Base-by-base conservation (phyloP, 164 flowering plant genomes). In the Aristolochia contorta region DNA sequence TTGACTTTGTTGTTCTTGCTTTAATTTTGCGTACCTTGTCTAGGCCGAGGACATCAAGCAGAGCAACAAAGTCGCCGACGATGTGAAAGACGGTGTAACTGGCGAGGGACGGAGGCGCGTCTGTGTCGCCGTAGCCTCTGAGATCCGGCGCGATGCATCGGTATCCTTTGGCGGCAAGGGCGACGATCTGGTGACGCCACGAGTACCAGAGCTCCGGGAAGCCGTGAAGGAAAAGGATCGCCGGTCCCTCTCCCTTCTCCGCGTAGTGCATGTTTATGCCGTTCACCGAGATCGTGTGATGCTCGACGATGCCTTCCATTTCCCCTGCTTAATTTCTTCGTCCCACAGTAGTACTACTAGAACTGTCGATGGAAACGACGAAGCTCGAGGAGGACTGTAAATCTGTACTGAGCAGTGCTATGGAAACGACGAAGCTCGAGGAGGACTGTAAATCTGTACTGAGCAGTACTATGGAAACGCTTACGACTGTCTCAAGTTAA, bases 51-150 rank as follows among this genome's bases (percentile, higher is more conserved):
- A 65, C 59, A 56, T 88, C 87, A 16, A 91, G 58, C 18, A 91
- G 79, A 4, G 72, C 88, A 13, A 86, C 60, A 23, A 88, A 63
- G 47, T 86, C 97, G 1, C 91, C 97, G 18, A 84, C 85, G 4
- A 84, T 58, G 56, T 83, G 79, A 22, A 79, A 64, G 51, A 46
- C 16, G 22, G 89, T 83, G 79, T 84, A 86, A 59, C 53, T 50
- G 22, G 66, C 21, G 23, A 20, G 43, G 0, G 69, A 65, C 2
- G 66, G 43, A 0, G 88, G 83, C 2, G 79, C 81, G 47, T 84
- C 87, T 15, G 88, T 76, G 67, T 83, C 81, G 1, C 83, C 81
- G 49, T 37, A 79, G 32, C 80, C 80, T 3, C 82, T 72, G 15
- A 79, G 70, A 59, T 79, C 82, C 3, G 82, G 82, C 24, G 82